phyloP scores from a whole-genome alignment of 371 early-diverging fungal species.

The Zancudomyces culisetae region DNA sequence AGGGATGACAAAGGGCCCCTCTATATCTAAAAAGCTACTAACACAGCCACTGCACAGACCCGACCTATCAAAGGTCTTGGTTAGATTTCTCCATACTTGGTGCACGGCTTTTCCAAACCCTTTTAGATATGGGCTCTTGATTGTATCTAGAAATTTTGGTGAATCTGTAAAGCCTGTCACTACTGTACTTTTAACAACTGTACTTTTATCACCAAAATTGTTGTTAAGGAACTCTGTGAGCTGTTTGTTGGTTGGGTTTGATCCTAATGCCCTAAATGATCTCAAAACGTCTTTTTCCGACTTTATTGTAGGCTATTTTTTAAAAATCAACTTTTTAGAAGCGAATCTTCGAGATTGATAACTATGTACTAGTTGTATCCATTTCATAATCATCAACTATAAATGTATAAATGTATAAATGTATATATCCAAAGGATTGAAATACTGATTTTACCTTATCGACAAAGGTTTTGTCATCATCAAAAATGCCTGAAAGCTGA shows the following conservation, averaged over 20 bases:
- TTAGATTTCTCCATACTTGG: constrained; percentile 37
- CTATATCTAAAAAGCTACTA: constrained; percentile 30
- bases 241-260: constrained; percentile 24
- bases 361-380: too few relatives aligned
- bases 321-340: too few relatives aligned
- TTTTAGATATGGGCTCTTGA: constrained; percentile 28
- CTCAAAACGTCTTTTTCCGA: constrained; percentile 31
- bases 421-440: too few relatives aligned
- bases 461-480: constrained; percentile 50
- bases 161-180: constrained; percentile 16
- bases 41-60: constrained; percentile 32
- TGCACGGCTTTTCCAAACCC: constrained; percentile 32
- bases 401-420: too few relatives aligned
- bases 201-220: constrained; percentile 36
- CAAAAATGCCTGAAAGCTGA: constrained; percentile 34
- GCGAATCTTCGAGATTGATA: too few relatives aligned
- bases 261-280: constrained; percentile 30
- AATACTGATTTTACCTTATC: constrained; percentile 15
- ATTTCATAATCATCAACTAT: too few relatives aligned
- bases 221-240: constrained; percentile 32
- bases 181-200: constrained; percentile 19
- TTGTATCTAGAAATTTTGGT: constrained; percentile 27
- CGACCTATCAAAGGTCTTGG: constrained; percentile 29
- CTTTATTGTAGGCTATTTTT: constrained; percentile 32
- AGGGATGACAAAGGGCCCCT: constrained; percentile 60